Conservation (phyloP, 2,329 filamentous ascomycete genomes). For the Aschersonia sp. region DNA sequence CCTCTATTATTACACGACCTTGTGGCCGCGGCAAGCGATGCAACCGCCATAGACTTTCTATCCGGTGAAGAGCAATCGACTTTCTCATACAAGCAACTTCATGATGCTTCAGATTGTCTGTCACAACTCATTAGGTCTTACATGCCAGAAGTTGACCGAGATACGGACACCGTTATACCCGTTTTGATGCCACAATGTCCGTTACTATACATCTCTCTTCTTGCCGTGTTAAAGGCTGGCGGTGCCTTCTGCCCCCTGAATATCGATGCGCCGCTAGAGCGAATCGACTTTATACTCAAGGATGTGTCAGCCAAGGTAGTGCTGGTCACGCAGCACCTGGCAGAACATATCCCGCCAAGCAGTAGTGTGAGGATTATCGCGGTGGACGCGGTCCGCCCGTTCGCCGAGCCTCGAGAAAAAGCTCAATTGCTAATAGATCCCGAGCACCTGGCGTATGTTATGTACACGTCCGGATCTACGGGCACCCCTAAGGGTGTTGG, state of each 20-base stretch:
- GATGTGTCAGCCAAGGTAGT: slow-evolving; percentile 60
- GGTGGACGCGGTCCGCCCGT: slow-evolving; percentile 10
- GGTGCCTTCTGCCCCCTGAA: slow-evolving; percentile 77
- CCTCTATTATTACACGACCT: slow-evolving; percentile 41
- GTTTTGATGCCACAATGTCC: slow-evolving; percentile 65
- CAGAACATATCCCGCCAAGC: slow-evolving; percentile 20
- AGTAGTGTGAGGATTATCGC: slow-evolving; percentile 18
- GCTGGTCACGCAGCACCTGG: slow-evolving; percentile 42
- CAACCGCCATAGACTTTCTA: slow-evolving; percentile 18
- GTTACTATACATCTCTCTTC: slow-evolving; percentile 59
- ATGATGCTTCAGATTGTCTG: slow-evolving; percentile 39
- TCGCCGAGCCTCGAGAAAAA: not conserved
- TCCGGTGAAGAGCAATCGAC: slow-evolving; percentile 12
- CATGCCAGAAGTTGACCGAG: slow-evolving; percentile 1
- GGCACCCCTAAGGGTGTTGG: slow-evolving; percentile 79
- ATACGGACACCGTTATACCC: slow-evolving; percentile 45
- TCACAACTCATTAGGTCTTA: slow-evolving; percentile 30
- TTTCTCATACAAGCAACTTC: slow-evolving; percentile 49
- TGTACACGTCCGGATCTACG: slow-evolving; percentile 88
- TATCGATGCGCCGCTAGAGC: slow-evolving; percentile 60
- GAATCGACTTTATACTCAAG: slow-evolving; percentile 65
- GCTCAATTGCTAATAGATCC: slow-evolving; percentile 10
- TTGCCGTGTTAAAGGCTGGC: slow-evolving; percentile 69
- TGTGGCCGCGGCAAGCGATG: slow-evolving; percentile 25
- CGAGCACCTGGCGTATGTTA: slow-evolving; percentile 60